These are phyloP conservation scores for Apodospora peruviana DNA, from an alignment of 495 filamentous ascomycete species.

Conservation along the genomic window DNA sequence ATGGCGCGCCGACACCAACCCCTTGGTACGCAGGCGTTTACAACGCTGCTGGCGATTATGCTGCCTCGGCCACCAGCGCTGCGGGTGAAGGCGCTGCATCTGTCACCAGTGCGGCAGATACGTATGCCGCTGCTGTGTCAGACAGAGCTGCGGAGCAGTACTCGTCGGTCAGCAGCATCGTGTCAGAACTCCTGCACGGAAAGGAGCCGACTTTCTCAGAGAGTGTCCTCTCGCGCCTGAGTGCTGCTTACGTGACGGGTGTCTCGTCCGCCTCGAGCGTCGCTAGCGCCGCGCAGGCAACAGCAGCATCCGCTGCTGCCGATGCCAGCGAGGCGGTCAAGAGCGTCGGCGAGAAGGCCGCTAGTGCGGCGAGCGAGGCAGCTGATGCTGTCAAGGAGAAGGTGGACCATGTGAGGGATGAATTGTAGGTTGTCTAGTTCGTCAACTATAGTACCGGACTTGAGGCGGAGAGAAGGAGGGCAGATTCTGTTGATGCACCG, in stretches of 20 bases:
- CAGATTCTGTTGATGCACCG: neutral
- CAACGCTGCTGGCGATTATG: constrained; percentile 23
- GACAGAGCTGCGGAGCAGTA: constrained; percentile 55
- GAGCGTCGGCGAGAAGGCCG: constrained; percentile 26
- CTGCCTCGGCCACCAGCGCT: constrained; percentile 12
- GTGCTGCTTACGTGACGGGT: constrained; percentile 48
- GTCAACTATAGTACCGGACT: neutral
- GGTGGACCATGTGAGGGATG: constrained; percentile 46
- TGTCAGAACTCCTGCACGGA: constrained; percentile 71
- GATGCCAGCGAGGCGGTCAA: constrained; percentile 21
- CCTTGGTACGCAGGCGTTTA: constrained; percentile 47
- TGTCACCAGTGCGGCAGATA: constrained; percentile 46
- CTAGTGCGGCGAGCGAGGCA: constrained; percentile 30
- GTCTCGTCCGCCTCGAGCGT: constrained; percentile 27
- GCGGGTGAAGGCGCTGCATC: constrained; percentile 30
- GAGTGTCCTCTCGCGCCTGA: constrained; percentile 66
- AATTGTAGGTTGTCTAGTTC: constrained; percentile 40
- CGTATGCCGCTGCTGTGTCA: constrained; percentile 50
- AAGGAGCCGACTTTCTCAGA: constrained; percentile 81
- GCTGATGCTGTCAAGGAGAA: constrained; percentile 46
- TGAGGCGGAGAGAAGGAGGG: neutral
- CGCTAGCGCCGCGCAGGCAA: constrained; percentile 31
- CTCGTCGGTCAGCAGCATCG: constrained; percentile 60
- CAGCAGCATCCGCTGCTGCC: constrained; percentile 11
- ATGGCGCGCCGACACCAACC: constrained; percentile 62